Percentiles rank a stretch among this genome's conserved stretches.
Conservation (phyloP, 164 flowering plant species). For the Vitis cinerea region DNA sequence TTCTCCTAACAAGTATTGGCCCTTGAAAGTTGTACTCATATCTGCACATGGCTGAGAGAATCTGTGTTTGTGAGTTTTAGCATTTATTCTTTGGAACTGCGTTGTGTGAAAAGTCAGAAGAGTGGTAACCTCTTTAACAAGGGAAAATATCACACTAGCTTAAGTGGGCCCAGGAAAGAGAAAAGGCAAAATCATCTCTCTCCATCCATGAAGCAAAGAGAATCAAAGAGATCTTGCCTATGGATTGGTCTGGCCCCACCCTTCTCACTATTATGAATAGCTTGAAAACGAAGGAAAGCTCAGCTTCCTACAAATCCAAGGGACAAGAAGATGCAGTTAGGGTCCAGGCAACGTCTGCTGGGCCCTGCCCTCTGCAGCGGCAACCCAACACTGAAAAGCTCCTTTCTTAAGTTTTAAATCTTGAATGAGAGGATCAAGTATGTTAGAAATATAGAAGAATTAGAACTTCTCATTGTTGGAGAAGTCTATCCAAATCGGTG, state of each 20-base stretch:
- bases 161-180: conserved; percentile 33
- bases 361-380: conserved; percentile 19
- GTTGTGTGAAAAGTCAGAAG: conserved; percentile 7
- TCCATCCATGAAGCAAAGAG: conserved; percentile 39
- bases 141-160: conserved; percentile 9
- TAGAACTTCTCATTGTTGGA: no score
- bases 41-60: conserved; percentile 16
- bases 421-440: background rate
- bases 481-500: no score
- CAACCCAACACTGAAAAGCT: conserved; percentile 10
- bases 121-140: background rate
- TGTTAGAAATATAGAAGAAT: background rate
- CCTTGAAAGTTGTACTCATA: background rate
- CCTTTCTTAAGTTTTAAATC: conserved; percentile 9
- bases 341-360: conserved; percentile 5
- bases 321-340: conserved; percentile 14
- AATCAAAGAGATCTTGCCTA: conserved; percentile 43
- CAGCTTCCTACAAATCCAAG: conserved; percentile 16
- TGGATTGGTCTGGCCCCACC: conserved; percentile 40
- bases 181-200: conserved; percentile 38
- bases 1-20: background rate
- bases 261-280: conserved; percentile 12
- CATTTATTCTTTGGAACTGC: conserved; percentile 15
- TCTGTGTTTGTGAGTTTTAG: conserved; percentile 14
- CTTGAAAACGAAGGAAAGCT: conserved; percentile 29